Base-by-base conservation (phyloP, 2,329 filamentous ascomycete genomes). In the Rhytidhysteron rufulum region DNA sequence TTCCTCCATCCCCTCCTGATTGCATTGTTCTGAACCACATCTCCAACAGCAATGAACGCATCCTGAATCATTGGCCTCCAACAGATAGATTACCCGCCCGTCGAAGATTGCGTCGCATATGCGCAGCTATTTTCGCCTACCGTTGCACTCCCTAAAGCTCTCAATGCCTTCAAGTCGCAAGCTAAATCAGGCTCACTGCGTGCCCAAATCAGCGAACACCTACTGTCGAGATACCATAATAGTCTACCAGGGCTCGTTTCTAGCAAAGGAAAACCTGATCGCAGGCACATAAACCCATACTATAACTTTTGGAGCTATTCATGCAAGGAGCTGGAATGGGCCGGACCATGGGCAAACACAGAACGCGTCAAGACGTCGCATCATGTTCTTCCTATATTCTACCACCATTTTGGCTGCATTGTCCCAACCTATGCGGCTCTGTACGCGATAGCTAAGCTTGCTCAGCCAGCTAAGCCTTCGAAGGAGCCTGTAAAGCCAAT, bases 381-480 rank as follows among this genome's bases (percentile, higher is more conserved):
- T 63, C 83, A 85, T 51, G 71, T 86, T 5, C 72, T 88, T 7
- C 85, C 85, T 2, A 70, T 88, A 15, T 72, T 88, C 40, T 88
- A 88, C 74, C 85, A 88, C 65, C 85, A 89, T 63, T 88, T 88
- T 60, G 84, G 84, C 37, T 89, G 85, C 65, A 77, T 78, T 1
- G 80, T 80, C 16, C 85, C 85, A 0, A 79, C 77, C 8, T 83
- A 84, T 60, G 82, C 87, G 51, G 72, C 77, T 2, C 67, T 89
- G 10, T 69, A 75, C 45, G 68, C 84, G 17, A 72, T 88, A 22
- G 73, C 73, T 25, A 68, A 74, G 34, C 59, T 86, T 2, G 72
- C 60, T 3, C 58, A 63, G 37, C 62, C 58, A 5, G 22, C 50
- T 3, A 57, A 52, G 16, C 62, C 59, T 0, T 49, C 43, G 9